These are phyloP conservation scores for Alternaria arborescens DNA, from an alignment of 2,329 filamentous ascomycete species.

Conservation along the genomic window DNA sequence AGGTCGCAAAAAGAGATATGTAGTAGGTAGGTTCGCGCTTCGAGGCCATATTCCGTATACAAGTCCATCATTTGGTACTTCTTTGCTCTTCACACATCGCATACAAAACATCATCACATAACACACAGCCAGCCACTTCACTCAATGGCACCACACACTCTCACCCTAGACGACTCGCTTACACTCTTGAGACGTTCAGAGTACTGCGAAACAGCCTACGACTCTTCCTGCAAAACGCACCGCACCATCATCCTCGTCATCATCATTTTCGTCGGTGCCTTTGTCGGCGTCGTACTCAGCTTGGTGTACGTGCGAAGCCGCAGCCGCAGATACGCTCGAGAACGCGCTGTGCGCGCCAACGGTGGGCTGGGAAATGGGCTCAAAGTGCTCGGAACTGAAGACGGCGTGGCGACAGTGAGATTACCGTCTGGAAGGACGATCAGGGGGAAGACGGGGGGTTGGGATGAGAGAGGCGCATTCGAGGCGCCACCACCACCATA, in stretches of 20 bases:
- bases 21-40: slow-evolving; percentile 5
- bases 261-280: slow-evolving; percentile 25
- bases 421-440: background rate
- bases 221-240: slow-evolving; percentile 25
- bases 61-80: background rate
- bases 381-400: background rate
- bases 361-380: background rate
- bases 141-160: slow-evolving; percentile 18
- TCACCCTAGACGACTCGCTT: background rate
- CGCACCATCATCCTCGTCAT: slow-evolving; percentile 33
- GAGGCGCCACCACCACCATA: slow-evolving; percentile 26
- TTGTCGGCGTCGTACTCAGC: slow-evolving; percentile 24
- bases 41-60: background rate
- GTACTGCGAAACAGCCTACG: slow-evolving; percentile 21
- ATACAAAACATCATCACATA: background rate
- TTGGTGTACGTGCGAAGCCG: slow-evolving; percentile 19
- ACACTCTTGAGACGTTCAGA: slow-evolving; percentile 21
- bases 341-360: background rate
- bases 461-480: background rate
- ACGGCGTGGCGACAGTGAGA: background rate
- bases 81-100: background rate
- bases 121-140: background rate
- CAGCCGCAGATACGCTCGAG: background rate
- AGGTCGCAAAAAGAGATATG: slow-evolving; percentile 5
- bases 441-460: background rate